Conservation (phyloP, 2,329 filamentous ascomycete species). For the Claviceps digitariae region DNA sequence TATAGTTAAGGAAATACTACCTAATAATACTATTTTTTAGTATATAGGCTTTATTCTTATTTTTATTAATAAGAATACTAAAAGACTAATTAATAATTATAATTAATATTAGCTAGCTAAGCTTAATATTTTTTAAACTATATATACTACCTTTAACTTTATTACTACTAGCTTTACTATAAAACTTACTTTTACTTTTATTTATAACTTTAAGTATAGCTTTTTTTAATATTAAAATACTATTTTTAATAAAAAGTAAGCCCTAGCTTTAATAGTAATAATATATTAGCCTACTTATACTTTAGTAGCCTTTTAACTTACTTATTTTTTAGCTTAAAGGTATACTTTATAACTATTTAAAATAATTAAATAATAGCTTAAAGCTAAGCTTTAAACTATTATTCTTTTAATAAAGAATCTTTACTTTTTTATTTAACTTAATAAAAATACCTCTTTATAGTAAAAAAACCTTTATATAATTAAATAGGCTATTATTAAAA, state of each 20-base stretch:
- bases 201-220: not conserved
- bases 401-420: not conserved
- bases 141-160: not conserved
- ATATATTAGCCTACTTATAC: not conserved
- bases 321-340: not conserved
- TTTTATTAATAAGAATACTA: not conserved
- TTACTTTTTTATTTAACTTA: not conserved
- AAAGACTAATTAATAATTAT: not conserved
- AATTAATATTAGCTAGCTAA: not conserved
- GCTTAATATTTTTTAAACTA: not conserved
- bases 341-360: not conserved
- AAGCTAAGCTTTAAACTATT: not conserved
- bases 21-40: not conserved
- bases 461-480: not conserved
- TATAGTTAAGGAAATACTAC: not conserved
- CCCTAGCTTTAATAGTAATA: not conserved
- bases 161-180: not conserved
- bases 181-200: not conserved
- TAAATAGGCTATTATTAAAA: not conserved
- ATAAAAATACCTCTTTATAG: not conserved
- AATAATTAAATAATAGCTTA: not conserved
- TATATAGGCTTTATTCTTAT: not conserved
- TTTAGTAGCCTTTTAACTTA: not conserved
- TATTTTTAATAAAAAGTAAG: not conserved
- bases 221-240: not conserved